Conservation (phyloP, 164 flowering plant species). For the Umbellularia californica region DNA sequence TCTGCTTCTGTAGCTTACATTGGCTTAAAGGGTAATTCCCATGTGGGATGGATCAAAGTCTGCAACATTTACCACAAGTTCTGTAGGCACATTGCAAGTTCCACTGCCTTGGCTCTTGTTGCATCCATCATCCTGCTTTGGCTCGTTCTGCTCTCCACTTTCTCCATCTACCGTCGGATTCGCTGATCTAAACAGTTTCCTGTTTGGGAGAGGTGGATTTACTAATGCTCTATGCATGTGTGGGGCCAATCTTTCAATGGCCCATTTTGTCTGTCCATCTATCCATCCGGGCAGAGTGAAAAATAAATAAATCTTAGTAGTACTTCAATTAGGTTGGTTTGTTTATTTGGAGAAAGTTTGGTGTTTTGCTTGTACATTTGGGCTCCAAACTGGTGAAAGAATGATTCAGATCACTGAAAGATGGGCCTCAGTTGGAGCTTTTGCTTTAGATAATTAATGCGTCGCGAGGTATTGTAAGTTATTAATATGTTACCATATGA, state of each 20-base stretch:
- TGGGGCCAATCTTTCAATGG: background rate
- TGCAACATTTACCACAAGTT: constrained; percentile 46
- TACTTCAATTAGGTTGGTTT: background rate
- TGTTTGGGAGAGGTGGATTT: no score
- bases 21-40: constrained; percentile 54
- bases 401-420: background rate
- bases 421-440: background rate
- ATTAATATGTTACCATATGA: no score
- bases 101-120: constrained; percentile 33
- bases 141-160: constrained; percentile 28
- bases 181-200: background rate
- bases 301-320: background rate
- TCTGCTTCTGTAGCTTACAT: constrained; percentile 47
- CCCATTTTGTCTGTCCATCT: background rate
- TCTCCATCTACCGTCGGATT: constrained; percentile 11
- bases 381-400: background rate
- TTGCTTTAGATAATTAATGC: no score
- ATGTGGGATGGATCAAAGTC: constrained; percentile 47
- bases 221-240: background rate
- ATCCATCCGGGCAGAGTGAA: background rate
- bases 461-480: no score
- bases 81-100: constrained; percentile 39
- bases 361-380: background rate
- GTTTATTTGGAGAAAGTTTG: background rate
- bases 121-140: constrained; percentile 31